Base-by-base conservation (phyloP, 2,329 filamentous ascomycete species). In the Fusarium sp. region DNA sequence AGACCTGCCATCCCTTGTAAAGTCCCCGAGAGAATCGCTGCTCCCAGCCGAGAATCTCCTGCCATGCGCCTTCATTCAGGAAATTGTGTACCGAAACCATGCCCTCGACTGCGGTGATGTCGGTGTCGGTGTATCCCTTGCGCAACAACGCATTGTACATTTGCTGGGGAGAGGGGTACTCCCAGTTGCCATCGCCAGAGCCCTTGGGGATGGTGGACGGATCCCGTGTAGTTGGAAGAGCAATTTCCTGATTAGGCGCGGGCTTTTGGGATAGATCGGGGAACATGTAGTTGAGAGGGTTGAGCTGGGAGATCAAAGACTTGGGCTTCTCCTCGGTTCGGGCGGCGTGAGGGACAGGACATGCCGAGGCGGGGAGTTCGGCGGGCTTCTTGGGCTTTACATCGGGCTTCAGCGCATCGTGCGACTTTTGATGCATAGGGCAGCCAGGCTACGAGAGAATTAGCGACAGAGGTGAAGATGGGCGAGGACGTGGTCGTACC, bases 81-180 rank as follows among this genome's bases (percentile, higher is more conserved):
- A 97, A 98, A 77, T 99, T 99, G 81, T 99, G 95, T 10, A 98
- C 92, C 1, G 92, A 90, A 6, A 99, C 95, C 95, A 99, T 99
- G 71, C 89, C 88, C 77, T 97, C 93, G 13, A 99, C 93, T 4
- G 93, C 93, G 17, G 94, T 95, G 50, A 92, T 86, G 52, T 96
- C 93, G 0, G 95, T 98, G 74, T 98, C 93, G 1, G 90, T 93
- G 77, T 97, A 95, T 55, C 95, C 95, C 78, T 99, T 99, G 63
- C 95, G 89, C 60, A 98, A 80, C 78, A 99, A 89, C 8, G 95
- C 95, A 72, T 99, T 98, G 82, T 98, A 99, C 95, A 99, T 99
- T 77, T 99, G 95, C 79, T 99, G 95, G 1, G 95, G 94, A 0
- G 93, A 97, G 0, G 95, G 95, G 73, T 99, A 99, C 77, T 98